Base-by-base conservation (phyloP, 176 grass and related monocot species). In the Musa schizocarpa region DNA sequence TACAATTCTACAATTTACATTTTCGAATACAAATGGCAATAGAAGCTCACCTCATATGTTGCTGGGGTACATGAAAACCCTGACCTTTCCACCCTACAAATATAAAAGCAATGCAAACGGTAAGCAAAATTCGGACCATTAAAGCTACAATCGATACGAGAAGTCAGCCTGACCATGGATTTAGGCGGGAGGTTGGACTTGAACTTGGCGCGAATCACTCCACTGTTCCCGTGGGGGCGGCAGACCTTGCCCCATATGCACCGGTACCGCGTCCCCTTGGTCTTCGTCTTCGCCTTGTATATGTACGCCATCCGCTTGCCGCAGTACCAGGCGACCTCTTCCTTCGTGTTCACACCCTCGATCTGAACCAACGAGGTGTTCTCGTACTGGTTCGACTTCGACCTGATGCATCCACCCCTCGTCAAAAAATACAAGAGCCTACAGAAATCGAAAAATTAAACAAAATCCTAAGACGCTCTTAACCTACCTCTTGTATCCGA, bases 351-450 rank as follows among this genome's bases (percentile, higher is more conserved):
- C 69, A 72, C 69, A 17, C 50, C 69, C 69, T 72, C 69, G 50
- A 72, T 72, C 69, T 72, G 69, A 11, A 72, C 51, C 69, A 53
- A 53, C 17, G 69, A 72, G 17, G 50, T 53, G 69, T 72, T 72
- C 69, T 72, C 69, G 51, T 72, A 72, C 50, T 72, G 69, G 69
- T 72, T 72, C 69, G 69, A 72, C 50, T 72, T 72, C 50, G 69
- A 72, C 13, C 69, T 72, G 50, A 20, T 72, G 19, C n/a, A 72
- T 52, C 17, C 22, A 12, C 34, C 50, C 69, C 52, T 8, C 49
- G 13, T n/a, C 11, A 17, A 12, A 9, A 9, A 11, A 53, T 3
- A 71, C 1, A 3, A 21, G 14, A n/a, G 19, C 0, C 17, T 25
- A 72, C 9, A 8, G 17, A 72, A 72, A 53, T 52, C 9, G 20